Base-by-base conservation (phyloP, 1,284 basidiomycete species). In the Thecaphora thlaspeos region DNA sequence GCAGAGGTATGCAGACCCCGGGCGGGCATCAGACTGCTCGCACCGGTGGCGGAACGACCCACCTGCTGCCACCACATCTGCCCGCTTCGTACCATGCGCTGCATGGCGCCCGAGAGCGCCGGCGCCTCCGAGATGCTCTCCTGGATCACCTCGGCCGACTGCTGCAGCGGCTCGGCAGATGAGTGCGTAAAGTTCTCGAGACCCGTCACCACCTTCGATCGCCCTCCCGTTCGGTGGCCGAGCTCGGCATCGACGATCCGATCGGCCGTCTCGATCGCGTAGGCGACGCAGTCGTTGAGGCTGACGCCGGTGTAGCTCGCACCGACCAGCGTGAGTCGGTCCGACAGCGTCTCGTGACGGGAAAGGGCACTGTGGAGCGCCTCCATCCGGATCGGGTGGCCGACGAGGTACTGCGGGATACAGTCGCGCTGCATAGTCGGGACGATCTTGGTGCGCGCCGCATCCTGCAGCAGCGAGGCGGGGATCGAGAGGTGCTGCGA, bases 271-370 rank as follows among this genome's bases (percentile, higher is more conserved):
- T 61, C 53, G 12, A 51, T 60, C 18, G 68, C 60, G 23, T 67
- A 57, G 2, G 72, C 70, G 1, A 94, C 84, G 76, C 91, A 93
- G 73, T 96, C 93, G 17, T 89, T 90, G 4, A 96, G 83, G 53
- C 91, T 92, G 1, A 94, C 90, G 1, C 91, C 93, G 0, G 84
- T 86, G 28, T 92, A 89, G 11, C 90, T 90, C 4, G 90, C 89
- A 1, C 94, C 94, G 1, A 89, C 81, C 1, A 96, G 82, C 39
- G 86, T 86, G 58, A 95, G 73, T 56, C 82, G 81, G 4, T 84
- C 84, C 0, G 78, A 79, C 84, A 86, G 12, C 79, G 76, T 11
- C 67, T 73, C 21, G 46, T 54, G 26, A 11, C 43, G 34, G 10
- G 39, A 18, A 19, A 90, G 77, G 4, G 80, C 80, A 9, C 73